Conservation (phyloP, 1,139 yeast species). For the Suhomyces bokatorum region DNA sequence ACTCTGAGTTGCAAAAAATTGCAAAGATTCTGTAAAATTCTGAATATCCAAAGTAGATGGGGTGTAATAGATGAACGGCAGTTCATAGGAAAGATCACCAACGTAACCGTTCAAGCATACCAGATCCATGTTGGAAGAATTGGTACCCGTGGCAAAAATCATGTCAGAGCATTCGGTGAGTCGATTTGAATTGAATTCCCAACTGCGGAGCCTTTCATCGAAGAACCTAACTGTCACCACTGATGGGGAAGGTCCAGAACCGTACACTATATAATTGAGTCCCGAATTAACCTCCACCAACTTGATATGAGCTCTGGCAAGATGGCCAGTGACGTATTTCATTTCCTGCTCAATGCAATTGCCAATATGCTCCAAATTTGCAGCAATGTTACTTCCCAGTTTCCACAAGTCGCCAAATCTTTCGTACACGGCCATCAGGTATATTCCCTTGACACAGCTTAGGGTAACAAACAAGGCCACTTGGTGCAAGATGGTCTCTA, state of each 20-base stretch:
- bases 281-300: not conserved
- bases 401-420: not conserved
- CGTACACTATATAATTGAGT: not conserved
- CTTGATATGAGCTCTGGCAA: not conserved
- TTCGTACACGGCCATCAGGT: not conserved
- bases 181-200: not conserved
- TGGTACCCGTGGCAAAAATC: not conserved
- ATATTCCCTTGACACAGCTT: not conserved
- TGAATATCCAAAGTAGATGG: not conserved
- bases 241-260: not conserved
- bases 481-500: not conserved
- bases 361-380: not conserved
- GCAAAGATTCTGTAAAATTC: slow-evolving; percentile 8
- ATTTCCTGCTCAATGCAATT: not conserved
- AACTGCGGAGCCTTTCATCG: not conserved
- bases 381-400: not conserved
- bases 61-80: not conserved
- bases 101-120: not conserved
- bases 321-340: not conserved
- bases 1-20: slow-evolving; percentile 10
- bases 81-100: not conserved
- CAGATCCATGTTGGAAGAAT: not conserved
- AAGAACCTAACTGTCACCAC: not conserved
- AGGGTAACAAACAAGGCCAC: not conserved
- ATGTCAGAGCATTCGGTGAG: not conserved